Percentiles rank a stretch among this genome's conserved stretches.
Conservation (phyloP, 2,329 filamentous ascomycete species). For the Diaporthe longicolla region DNA sequence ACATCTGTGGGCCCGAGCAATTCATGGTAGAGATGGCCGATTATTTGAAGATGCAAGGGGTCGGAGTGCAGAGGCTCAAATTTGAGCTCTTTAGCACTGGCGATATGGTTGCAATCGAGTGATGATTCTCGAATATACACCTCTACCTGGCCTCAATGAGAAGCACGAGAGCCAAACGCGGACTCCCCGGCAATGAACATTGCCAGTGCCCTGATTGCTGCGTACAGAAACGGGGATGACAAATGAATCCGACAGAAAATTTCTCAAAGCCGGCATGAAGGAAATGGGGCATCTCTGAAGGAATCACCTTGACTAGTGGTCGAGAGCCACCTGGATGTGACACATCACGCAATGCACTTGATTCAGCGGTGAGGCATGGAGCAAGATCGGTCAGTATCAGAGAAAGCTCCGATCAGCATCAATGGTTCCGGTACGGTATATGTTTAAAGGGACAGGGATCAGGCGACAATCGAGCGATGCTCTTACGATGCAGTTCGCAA, state of each 20-base stretch:
- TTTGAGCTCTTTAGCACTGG: constrained; percentile 64
- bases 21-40: constrained; percentile 67
- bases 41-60: constrained; percentile 58
- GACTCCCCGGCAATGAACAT: not conserved
- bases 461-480: constrained; percentile 21
- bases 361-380: not conserved
- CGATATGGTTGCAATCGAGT: constrained; percentile 52
- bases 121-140: not conserved
- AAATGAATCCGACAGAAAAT: not conserved
- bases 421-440: not conserved
- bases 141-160: not conserved
- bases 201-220: not conserved
- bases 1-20: constrained; percentile 67
- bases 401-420: not conserved
- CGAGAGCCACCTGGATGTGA: not conserved
- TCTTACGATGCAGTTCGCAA: constrained; percentile 14
- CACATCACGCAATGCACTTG: not conserved
- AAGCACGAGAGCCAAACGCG: not conserved
- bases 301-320: not conserved
- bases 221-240: not conserved
- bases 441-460: not conserved
- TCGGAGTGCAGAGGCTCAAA: constrained; percentile 57
- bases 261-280: not conserved
- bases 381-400: not conserved
- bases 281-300: not conserved